Conservation (phyloP, 306 rosid species). For the Medicago arabica region DNA sequence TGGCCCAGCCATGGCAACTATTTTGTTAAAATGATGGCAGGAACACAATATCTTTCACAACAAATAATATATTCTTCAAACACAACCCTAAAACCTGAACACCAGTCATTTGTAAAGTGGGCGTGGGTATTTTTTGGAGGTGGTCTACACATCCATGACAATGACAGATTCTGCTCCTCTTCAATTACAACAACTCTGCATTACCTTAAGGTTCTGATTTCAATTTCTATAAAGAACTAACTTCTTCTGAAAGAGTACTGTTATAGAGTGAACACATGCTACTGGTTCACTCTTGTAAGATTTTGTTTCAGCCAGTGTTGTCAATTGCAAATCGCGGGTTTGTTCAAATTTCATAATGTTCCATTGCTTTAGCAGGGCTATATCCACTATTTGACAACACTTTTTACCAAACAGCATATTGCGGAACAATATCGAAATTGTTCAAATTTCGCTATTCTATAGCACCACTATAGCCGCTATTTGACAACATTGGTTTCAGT, state of each 20-base stretch:
- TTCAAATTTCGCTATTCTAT: not conserved
- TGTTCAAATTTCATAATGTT: not conserved
- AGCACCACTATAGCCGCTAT: not conserved
- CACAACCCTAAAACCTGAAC: constrained; percentile 5
- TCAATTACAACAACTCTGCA: no score
- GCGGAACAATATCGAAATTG: not conserved
- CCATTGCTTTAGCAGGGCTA: not conserved
- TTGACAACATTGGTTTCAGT: not conserved
- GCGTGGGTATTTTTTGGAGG: no score
- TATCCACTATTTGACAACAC: not conserved
- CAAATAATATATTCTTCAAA: constrained; percentile 1
- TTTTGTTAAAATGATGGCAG: constrained; percentile 16
- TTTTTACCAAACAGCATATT: not conserved
- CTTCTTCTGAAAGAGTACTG: no score
- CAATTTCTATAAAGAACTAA: no score
- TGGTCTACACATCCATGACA: no score
- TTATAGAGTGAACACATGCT: not conserved
- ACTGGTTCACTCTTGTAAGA: not conserved
- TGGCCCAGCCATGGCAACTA: not conserved
- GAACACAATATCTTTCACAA: no score
- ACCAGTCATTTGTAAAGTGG: no score
- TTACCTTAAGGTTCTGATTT: no score
- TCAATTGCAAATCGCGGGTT: not conserved
- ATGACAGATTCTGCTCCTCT: no score
- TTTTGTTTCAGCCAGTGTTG: not conserved